Evolutionary conservation across 2,329 filamentous ascomycete genomes (phyloP).

Genomic region (Diaporthe vexans): DNA sequence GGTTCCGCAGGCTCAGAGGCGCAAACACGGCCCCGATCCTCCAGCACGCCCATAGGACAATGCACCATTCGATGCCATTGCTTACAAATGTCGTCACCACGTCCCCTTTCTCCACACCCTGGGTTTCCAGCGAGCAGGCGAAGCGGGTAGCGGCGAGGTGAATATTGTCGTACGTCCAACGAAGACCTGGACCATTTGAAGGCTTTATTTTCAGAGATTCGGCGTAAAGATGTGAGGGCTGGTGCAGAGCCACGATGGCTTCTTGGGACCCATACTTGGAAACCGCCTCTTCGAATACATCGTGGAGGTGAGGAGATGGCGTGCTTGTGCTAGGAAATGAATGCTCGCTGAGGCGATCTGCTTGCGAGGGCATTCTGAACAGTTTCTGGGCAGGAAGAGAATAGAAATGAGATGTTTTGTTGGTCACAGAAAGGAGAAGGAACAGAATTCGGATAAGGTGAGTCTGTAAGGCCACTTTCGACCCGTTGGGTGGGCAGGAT

Average conservation of each 20-base stretch:
- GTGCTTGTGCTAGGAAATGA: not conserved
- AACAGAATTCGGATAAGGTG: not conserved
- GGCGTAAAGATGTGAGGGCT: not conserved
- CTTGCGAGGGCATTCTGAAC: not conserved
- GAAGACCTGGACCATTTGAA: not conserved
- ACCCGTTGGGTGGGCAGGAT: not conserved
- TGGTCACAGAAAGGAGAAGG: not conserved
- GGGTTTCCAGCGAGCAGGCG: not conserved
- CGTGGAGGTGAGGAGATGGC: not conserved
- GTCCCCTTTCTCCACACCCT: conserved; percentile 15
- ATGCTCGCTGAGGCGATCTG: conserved; percentile 2
- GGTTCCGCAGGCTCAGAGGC: not conserved
- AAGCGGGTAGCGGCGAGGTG: conserved; percentile 1
- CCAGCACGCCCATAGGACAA: conserved; percentile 10
- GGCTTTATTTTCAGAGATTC: not conserved
- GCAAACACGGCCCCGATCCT: conserved; percentile 19
- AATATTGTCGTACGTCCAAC: conserved; percentile 7
- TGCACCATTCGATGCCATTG: conserved; percentile 12
- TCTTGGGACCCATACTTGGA: not conserved
- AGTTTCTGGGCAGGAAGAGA: not conserved
- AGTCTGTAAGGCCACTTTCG: not conserved
- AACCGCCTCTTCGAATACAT: conserved; percentile 1
- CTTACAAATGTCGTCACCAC: not conserved
- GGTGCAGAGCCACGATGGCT: not conserved
- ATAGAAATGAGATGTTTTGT: too few relatives aligned